These are phyloP conservation scores for Stellera chamaejasme DNA, from an alignment of 345 rosid genomes.

Conservation along the genomic window DNA sequence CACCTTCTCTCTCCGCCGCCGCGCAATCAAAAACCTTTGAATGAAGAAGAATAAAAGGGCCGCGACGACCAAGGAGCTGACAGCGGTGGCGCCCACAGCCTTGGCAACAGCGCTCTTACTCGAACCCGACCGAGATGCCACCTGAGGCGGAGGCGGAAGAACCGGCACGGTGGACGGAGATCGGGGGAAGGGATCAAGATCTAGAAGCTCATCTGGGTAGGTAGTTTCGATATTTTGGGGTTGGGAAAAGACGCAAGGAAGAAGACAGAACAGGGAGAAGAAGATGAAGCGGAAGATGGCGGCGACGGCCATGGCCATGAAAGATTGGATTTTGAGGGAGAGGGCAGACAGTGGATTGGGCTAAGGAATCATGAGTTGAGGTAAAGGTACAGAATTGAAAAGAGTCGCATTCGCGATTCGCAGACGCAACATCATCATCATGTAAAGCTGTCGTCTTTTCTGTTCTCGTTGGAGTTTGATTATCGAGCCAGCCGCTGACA, in stretches of 20 bases:
- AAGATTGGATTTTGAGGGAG: slow-evolving; percentile 12
- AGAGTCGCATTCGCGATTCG: no score
- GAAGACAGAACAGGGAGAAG: slow-evolving; percentile 7
- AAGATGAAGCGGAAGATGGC: not conserved
- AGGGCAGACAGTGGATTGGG: slow-evolving; percentile 7
- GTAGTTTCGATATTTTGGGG: slow-evolving; percentile 60
- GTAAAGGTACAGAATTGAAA: no score
- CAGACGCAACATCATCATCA: no score
- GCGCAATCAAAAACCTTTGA: slow-evolving; percentile 22
- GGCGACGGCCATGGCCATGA: slow-evolving; percentile 28
- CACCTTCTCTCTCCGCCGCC: slow-evolving; percentile 29
- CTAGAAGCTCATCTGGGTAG: slow-evolving; percentile 26
- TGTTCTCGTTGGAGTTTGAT: slow-evolving; percentile 14
- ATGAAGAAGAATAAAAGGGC: slow-evolving; percentile 41
- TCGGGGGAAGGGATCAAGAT: slow-evolving; percentile 11
- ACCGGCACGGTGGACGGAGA: not conserved
- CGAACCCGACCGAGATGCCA: slow-evolving; percentile 19
- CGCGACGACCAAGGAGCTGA: slow-evolving; percentile 41
- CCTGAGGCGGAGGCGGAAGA: not conserved
- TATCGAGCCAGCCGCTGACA: slow-evolving; percentile 14
- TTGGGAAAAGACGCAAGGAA: slow-evolving; percentile 31
- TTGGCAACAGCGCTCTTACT: slow-evolving; percentile 25
- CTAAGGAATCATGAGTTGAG: no score
- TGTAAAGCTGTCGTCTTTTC: slow-evolving; percentile 1
- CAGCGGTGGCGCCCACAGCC: slow-evolving; percentile 65